Evolutionary conservation across 768 basidiomycete genomes (phyloP).

Genomic region (Leucocoprinus leucothites): DNA sequence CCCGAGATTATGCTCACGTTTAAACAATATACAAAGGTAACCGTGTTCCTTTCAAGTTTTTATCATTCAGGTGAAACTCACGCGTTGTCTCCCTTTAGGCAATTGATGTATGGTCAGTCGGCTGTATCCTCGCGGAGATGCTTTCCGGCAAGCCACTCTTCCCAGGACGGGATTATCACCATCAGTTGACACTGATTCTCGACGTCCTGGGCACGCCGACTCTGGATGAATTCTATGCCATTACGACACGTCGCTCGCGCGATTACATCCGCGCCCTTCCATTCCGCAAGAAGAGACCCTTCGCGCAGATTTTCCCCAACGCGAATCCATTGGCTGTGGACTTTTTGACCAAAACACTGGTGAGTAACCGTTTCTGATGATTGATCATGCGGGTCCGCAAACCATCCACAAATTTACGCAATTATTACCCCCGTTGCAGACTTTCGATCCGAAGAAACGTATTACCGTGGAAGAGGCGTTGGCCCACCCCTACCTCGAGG

Average conservation of each 20-base stretch:
- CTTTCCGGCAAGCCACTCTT: conserved; percentile 95
- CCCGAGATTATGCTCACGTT: conserved; percentile 99
- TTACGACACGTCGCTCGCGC: conserved; percentile 86
- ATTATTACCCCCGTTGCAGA: conserved; percentile 37
- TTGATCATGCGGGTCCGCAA: conserved; percentile 1
- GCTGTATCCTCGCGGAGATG: conserved; percentile 94
- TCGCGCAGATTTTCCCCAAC: conserved; percentile 85
- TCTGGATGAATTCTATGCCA: conserved; percentile 96
- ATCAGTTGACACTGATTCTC: conserved; percentile 92
- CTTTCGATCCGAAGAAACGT: conserved; percentile 97
- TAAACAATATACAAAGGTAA: conserved; percentile 93
- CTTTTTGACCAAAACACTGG: conserved; percentile 80
- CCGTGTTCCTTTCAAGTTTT: conserved; percentile 15
- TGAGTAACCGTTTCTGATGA: conserved; percentile 26
- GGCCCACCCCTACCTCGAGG: conserved; percentile 92
- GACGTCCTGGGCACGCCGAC: conserved; percentile 97
- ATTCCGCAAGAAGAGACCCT: conserved; percentile 84
- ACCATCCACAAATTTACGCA: background rate
- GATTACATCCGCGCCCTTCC: conserved; percentile 95
- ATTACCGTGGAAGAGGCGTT: conserved; percentile 93
- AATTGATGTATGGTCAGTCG: conserved; percentile 88
- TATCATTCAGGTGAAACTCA: conserved; percentile 1
- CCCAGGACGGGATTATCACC: conserved; percentile 95
- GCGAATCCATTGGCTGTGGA: conserved; percentile 73
- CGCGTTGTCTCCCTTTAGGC: conserved; percentile 38